Evolutionary conservation across 768 basidiomycete species (phyloP).

Genomic region (Calocybe gangraenosa): DNA sequence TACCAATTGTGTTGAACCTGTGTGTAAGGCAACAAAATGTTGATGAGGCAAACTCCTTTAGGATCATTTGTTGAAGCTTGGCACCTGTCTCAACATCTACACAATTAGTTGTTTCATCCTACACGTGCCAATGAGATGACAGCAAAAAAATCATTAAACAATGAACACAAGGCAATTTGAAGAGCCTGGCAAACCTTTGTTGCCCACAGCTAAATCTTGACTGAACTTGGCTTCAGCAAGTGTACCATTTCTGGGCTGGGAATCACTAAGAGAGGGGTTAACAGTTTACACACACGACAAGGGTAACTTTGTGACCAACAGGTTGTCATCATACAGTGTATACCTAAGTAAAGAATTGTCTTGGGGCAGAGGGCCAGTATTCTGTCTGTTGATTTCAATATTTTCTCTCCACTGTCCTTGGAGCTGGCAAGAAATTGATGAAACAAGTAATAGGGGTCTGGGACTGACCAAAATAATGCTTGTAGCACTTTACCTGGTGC

Average conservation of each 20-base stretch:
- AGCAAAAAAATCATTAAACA: background rate
- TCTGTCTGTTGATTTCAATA: conserved; percentile 54
- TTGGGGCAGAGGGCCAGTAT: conserved; percentile 64
- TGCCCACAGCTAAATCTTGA: conserved; percentile 53
- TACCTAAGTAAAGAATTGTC: conserved; percentile 49
- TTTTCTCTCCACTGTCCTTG: conserved; percentile 59
- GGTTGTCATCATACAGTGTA: conserved; percentile 39
- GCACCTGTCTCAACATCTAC: conserved; percentile 61
- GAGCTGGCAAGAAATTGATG: background rate
- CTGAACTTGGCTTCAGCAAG: conserved; percentile 61
- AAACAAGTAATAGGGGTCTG: background rate
- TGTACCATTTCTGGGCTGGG: conserved; percentile 46
- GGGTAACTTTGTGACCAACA: conserved; percentile 21
- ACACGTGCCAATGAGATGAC: background rate
- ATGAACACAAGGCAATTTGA: background rate
- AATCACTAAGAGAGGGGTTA: conserved; percentile 38
- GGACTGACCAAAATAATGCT: conserved; percentile 46
- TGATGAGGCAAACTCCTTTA: conserved; percentile 49
- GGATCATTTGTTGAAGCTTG: conserved; percentile 59
- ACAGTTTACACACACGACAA: background rate
- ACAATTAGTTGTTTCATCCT: conserved; percentile 61
- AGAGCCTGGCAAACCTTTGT: conserved; percentile 45
- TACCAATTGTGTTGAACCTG: conserved; percentile 54
- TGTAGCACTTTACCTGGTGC: too few species aligned
- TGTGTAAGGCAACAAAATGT: conserved; percentile 56